Evolutionary conservation across 129 eudicot genomes (phyloP), one percentile per base, ranked within the genome.

Genomic region (Gnaphalium uliginosum): DNA sequence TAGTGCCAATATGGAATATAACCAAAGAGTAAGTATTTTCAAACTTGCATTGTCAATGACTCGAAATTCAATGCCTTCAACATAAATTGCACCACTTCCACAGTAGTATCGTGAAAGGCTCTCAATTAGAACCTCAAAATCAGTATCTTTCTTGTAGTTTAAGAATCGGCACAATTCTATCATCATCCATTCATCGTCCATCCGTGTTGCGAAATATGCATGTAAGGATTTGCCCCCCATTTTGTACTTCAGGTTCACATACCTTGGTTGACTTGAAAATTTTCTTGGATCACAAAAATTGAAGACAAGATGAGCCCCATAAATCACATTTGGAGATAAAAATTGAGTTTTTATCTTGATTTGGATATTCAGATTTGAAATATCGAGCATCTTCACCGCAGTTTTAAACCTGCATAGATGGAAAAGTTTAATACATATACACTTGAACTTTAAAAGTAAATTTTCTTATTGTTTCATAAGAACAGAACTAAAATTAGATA

Each of bases 261-360:
- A 56, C 25, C 23, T 6, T 56, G 26, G 61, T 56, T 21, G 61
- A 19, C 13, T 21, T 56, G 61, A 56, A 56, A 2, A 1, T 22
- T 21, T 56, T 56, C 25, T 5, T 56, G 61, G 61, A 56, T 56
- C 61, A 56, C 26, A 56, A 56, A 56, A 56, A 8, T 56, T 56
- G 25, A 56, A 56, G 10, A 56, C 13, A 7, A 56, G 61, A 56
- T 56, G 5, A 6, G 61, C 61, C 4, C 61, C 61, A 56, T 21
- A 56, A 19, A 56, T 56, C 61, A 56, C 61, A 56, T 19, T 56
- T 19, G 61, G 61, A 56, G 61, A 56, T 56, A 56, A 56, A 8
- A 21, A 21, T 9, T 21, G 61, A 56, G 61, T 19, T 56, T 56
- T 56, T 56, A 56, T 56, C 25, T 56, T 56, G 61, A 56, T 56